Evolutionary conservation across 2,329 filamentous ascomycete species (phyloP), one percentile per base, ranked within the genome.

Genomic region (Dactylellina haptotyla): DNA sequence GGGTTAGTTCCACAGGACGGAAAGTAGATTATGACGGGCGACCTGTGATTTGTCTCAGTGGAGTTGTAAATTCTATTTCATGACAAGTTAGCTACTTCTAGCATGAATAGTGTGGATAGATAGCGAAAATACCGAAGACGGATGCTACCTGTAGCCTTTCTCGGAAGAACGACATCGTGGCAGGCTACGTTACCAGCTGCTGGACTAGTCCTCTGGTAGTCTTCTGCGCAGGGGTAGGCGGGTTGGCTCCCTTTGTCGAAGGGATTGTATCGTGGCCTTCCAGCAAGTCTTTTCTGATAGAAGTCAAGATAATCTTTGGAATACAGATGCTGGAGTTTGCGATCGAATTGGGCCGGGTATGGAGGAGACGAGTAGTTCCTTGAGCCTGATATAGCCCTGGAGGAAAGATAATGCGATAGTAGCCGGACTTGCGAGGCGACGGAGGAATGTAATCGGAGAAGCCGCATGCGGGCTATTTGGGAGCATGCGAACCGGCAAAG

Each of bases 21-120:
- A 12, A 75, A 37, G 28, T 75, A 75, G 1, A 75, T 14, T 2
- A 75, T 65, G 2, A 75, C 45, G 18, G 70, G 70, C 14, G 70
- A 67, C 12, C 41, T 16, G 1, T 50, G 43, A 0, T 34, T 53
- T 4, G 39, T 54, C 20, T 59, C 25, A 3, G 25, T 18, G 14
- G 63, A 51, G 6, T 63, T 51, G 30, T 75, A 75, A 20, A 75
- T 30, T 3, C 70, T 63, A 8, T 26, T 26, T 28, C 2, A 4
- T 6, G 32, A 25, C 16, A 14, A 39, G 12, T 26, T 18, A 20
- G 8, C 9, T 4, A 23, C 16, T 16, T 18, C 4, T 16, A 16
- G 23, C 2, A n/a, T 12, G 9, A 34, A 23, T 16, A 16, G 20
- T 18, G 16, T 5, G 12, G 16, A 8, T 6, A 23, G n/a, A n/a